These are phyloP conservation scores for Hevea brasiliensis DNA, from an alignment of 345 rosid genomes.

Conservation along the genomic window DNA sequence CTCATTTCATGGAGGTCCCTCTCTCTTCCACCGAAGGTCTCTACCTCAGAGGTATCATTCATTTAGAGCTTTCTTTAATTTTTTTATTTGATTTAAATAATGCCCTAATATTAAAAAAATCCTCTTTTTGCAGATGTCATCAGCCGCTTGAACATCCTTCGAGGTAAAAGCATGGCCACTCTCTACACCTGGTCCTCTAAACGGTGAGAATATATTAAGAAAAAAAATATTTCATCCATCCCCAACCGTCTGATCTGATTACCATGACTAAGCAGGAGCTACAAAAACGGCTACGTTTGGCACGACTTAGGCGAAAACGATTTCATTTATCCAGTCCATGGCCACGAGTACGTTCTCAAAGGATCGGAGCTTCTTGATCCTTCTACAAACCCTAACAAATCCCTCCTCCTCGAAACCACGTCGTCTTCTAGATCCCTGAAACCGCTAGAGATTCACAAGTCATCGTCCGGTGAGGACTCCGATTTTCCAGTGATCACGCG, in stretches of 20 bases:
- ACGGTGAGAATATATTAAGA: conserved; percentile 43
- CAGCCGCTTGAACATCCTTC: conserved; percentile 66
- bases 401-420: conserved; percentile 38
- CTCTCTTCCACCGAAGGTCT: conserved; percentile 75
- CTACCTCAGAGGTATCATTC: conserved; percentile 60
- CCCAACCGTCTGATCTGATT: conserved; percentile 26
- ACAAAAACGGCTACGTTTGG: conserved; percentile 96
- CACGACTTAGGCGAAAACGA: conserved; percentile 79
- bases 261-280: conserved; percentile 52
- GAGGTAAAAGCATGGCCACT: conserved; percentile 86
- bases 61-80: not conserved
- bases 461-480: conserved; percentile 16
- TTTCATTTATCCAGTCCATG: conserved; percentile 81
- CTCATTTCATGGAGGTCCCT: conserved; percentile 94
- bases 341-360: conserved; percentile 85
- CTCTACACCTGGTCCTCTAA: conserved; percentile 97
- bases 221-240: not conserved
- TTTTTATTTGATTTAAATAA: no score
- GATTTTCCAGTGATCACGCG: conserved; percentile 45
- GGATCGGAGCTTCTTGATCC: conserved; percentile 79
- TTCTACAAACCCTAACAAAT: conserved; percentile 31
- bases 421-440: conserved; percentile 47
- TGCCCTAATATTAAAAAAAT: no score
- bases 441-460: conserved; percentile 23
- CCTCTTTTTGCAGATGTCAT: conserved; percentile 60